Evolutionary conservation across 1,284 basidiomycete genomes (phyloP).

Genomic region (Boletus albobrunnescens): DNA sequence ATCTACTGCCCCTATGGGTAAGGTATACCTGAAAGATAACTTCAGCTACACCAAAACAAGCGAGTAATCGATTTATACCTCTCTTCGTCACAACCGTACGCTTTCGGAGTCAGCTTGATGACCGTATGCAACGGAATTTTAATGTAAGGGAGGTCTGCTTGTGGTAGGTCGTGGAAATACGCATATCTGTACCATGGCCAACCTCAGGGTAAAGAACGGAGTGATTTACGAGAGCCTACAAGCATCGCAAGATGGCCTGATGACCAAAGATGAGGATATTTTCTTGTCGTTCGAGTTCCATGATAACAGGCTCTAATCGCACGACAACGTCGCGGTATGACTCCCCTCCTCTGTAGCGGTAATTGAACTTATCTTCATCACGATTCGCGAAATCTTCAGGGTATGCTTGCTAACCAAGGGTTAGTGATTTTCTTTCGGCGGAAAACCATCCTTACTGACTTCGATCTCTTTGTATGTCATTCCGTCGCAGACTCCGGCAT

Average conservation of each 20-base stretch:
- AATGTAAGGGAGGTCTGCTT: conserved; percentile 95
- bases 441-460: conserved; percentile 39
- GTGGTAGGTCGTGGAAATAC: conserved; percentile 90
- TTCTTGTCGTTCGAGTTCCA: conserved; percentile 97
- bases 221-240: conserved; percentile 47
- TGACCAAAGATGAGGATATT: conserved; percentile 98
- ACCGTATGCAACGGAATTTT: conserved; percentile 96
- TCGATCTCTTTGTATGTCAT: conserved; percentile 99
- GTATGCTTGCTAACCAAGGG: conserved; percentile 67
- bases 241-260: conserved; percentile 90
- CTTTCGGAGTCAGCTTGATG: conserved; percentile 96
- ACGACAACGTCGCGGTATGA: conserved; percentile 96
- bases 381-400: conserved; percentile 99
- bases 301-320: conserved; percentile 95
- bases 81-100: conserved; percentile 98
- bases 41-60: conserved; percentile 2
- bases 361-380: conserved; percentile 99
- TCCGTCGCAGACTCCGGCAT: conserved; percentile 97
- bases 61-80: conserved; percentile 45
- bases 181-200: conserved; percentile 60
- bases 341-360: conserved; percentile 92
- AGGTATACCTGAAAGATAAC: conserved; percentile 53
- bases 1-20: conserved; percentile 89
- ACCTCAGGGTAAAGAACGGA: background rate
- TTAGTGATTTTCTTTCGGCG: background rate